A percentile compares a stretch with the other conserved stretches of the same genome.
phyloP scores from a whole-genome alignment of 768 basidiomycete species.

The Lactifluus echinatus region DNA sequence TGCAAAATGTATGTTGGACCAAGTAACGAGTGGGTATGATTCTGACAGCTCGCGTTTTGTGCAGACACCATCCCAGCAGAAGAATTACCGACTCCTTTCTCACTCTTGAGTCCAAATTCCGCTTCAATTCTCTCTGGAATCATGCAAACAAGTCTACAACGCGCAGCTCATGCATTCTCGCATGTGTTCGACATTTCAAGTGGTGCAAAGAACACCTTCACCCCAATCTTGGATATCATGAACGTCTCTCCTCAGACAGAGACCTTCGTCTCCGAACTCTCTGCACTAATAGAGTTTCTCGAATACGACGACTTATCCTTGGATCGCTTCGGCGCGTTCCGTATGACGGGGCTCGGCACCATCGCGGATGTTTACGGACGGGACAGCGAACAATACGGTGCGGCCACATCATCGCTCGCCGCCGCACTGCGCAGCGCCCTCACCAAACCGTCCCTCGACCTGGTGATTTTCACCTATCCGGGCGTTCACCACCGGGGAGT shows the following conservation, averaged over 20 bases:
- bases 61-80: slow-evolving; percentile 48
- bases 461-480: slow-evolving; percentile 48
- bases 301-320: slow-evolving; percentile 35
- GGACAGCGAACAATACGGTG: slow-evolving; percentile 46
- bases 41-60: slow-evolving; percentile 3
- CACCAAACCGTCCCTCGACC: slow-evolving; percentile 32
- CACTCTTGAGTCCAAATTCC: slow-evolving; percentile 27
- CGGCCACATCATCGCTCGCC: slow-evolving; percentile 39
- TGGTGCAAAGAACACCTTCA: slow-evolving; percentile 25
- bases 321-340: slow-evolving; percentile 53
- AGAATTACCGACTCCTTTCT: slow-evolving; percentile 42
- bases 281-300: slow-evolving; percentile 46
- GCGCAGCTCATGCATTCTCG: slow-evolving; percentile 50
- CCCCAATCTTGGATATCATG: slow-evolving; percentile 35
- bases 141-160: slow-evolving; percentile 48
- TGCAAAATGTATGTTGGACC: slow-evolving; percentile 38
- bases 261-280: slow-evolving; percentile 34
- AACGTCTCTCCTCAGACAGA: slow-evolving; percentile 31
- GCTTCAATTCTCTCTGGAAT: slow-evolving; percentile 41
- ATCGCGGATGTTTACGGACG: slow-evolving; percentile 41
- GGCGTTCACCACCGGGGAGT: slow-evolving; percentile 15
- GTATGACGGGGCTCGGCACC: slow-evolving; percentile 42
- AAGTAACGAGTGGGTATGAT: not conserved
- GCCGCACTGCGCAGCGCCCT: slow-evolving; percentile 39
- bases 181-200: slow-evolving; percentile 36